phyloP scores from a whole-genome alignment of 2,329 filamentous ascomycete species.

The Colletotrichum costaricense region DNA sequence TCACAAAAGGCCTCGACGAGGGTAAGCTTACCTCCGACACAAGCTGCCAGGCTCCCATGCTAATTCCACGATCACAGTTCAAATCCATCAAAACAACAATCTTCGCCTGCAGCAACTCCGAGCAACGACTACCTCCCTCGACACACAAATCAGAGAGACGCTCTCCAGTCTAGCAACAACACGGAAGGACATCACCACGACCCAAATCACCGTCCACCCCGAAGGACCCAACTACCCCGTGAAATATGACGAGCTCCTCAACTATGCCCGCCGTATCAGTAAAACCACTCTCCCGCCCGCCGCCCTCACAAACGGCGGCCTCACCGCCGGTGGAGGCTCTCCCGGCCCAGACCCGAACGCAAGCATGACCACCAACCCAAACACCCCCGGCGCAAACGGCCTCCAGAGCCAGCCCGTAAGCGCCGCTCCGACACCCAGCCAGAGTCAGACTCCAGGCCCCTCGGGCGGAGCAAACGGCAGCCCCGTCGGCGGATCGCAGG shows the following conservation, averaged over 20 bases:
- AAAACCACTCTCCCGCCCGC: constrained; percentile 81
- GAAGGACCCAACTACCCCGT: constrained; percentile 65
- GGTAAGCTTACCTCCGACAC: constrained; percentile 54
- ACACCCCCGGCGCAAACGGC: constrained; percentile 29
- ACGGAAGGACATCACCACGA: constrained; percentile 77
- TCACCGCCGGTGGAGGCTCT: constrained; percentile 33
- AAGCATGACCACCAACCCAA: constrained; percentile 26
- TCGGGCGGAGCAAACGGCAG: constrained; percentile 26
- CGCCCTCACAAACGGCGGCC: constrained; percentile 54
- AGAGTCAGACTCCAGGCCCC: constrained; percentile 37
- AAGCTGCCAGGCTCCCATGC: neutral
- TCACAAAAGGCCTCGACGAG: constrained; percentile 74
- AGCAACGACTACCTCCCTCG: constrained; percentile 71
- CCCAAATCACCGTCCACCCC: constrained; percentile 68
- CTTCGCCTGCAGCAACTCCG: constrained; percentile 76
- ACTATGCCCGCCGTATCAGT: constrained; percentile 82
- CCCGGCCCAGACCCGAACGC: constrained; percentile 32
- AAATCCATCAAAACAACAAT: constrained; percentile 81
- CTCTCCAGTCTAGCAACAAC: constrained; percentile 77
- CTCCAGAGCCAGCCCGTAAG: constrained; percentile 37
- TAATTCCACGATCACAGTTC: constrained; percentile 58
- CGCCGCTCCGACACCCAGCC: constrained; percentile 39
- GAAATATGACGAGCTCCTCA: constrained; percentile 78
- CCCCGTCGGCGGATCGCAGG: constrained; percentile 38
- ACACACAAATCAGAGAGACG: constrained; percentile 78